Base-by-base conservation (phyloP, 148 eudicot species). In the Rhododendron molle region DNA sequence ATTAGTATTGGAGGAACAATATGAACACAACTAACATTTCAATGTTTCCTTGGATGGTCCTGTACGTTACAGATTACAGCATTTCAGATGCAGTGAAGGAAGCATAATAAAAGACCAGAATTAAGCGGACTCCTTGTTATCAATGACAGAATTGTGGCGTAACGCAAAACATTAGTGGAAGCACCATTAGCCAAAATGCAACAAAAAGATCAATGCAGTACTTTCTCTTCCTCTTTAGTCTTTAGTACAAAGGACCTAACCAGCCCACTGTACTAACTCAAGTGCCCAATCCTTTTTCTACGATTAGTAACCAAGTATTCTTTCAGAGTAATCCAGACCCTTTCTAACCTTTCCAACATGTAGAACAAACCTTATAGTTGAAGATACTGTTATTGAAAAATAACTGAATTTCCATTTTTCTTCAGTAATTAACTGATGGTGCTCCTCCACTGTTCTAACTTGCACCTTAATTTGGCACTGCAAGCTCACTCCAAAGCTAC, bases 401-500 rank as follows among this genome's bases (percentile, higher is more conserved):
- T 3, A 46, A 78, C 60, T 4, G 0, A 9, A 13, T 47, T 49
- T 13, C 23, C 38, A n/a, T 79, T 46, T 79, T 12, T 47, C 38
- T 79, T 47, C 82, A 44, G 52, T 79, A 49, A 79, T 46, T 49
- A 79, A 28, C 36, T 49, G 36, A 79, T 79, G 82, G 40, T 79
- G 82, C 60, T 79, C 43, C 38, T 49, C 82, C 3, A n/a, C 18
- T 79, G 23, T 26, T 49, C 36, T 26, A 26, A 54, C 36, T 73
- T 2, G 36, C 38, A 16, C 43, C 30, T 26, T 69, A 69, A 5
- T 73, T 73, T 73, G 77, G 77, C 43, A 73, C 23, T 34, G 43
- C 77, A 0, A 28, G 23, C 26, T 76, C 78, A 76, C n/a, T 18
- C 78, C 44, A 36, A 36, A 76, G 21, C 44, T 38, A 76, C 20